Conservation (phyloP, 2,329 filamentous ascomycete species). For the Pseudocercospora cruenta region DNA sequence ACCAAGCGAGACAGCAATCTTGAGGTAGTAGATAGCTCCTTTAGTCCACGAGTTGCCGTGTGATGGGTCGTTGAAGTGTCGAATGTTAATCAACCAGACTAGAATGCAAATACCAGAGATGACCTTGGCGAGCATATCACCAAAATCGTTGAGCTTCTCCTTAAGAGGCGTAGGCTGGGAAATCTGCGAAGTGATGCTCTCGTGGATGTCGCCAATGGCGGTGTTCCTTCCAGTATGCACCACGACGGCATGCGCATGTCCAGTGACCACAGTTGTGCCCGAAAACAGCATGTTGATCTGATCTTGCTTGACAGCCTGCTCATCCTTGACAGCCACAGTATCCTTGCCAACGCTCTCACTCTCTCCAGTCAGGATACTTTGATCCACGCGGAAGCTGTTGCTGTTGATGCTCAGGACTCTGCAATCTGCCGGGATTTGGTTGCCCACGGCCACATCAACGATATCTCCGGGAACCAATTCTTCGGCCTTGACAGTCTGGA, state of each 20-base stretch:
- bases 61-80: conserved; percentile 92
- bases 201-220: conserved; percentile 97
- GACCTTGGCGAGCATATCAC: conserved; percentile 93
- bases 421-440: conserved; percentile 94
- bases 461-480: conserved; percentile 95
- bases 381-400: conserved; percentile 96
- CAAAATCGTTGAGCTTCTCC: conserved; percentile 98
- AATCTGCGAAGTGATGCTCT: conserved; percentile 97
- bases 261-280: conserved; percentile 93
- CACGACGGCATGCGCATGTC: conserved; percentile 87
- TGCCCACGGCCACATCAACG: conserved; percentile 83
- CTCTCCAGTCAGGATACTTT: conserved; percentile 95
- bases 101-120: conserved; percentile 96
- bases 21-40: conserved; percentile 98
- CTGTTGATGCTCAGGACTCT: conserved; percentile 86
- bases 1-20: conserved; percentile 97
- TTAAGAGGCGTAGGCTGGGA: conserved; percentile 96
- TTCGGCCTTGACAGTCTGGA: conserved; percentile 88
- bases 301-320: conserved; percentile 91
- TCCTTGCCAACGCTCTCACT: conserved; percentile 96
- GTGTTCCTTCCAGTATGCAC: conserved; percentile 87
- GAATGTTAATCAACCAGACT: conserved; percentile 98
- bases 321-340: conserved; percentile 68
- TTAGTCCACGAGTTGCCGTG: conserved; percentile 88
- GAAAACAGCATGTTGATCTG: conserved; percentile 98